Conservation (phyloP, 108 stramenopile genomes). For the Pseudonitzschia multistriata region DNA sequence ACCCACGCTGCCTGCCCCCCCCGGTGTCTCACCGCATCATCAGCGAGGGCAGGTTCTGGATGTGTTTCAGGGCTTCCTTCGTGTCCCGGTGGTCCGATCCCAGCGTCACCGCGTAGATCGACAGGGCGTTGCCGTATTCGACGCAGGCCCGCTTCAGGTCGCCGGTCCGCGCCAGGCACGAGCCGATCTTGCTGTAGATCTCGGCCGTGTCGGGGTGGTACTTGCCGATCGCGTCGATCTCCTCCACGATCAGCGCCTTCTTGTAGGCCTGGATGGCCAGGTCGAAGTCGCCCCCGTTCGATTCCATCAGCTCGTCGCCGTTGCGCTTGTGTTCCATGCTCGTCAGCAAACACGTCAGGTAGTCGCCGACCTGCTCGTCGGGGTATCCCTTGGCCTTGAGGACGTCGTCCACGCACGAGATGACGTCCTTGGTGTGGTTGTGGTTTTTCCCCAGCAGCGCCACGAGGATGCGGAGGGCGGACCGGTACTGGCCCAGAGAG, state of each 20-base stretch:
- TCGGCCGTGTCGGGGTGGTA: conserved; percentile 44
- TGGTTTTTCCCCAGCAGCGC: conserved; percentile 40
- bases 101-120: conserved; percentile 37
- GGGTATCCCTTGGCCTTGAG: conserved; percentile 37
- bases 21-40: conserved; percentile 22
- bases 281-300: conserved; percentile 31
- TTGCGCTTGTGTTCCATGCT: conserved; percentile 41
- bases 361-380: conserved; percentile 25
- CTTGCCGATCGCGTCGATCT: conserved; percentile 26
- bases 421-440: conserved; percentile 45
- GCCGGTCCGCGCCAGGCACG: conserved; percentile 28
- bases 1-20: too few relatives aligned
- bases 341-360: conserved; percentile 28
- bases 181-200: conserved; percentile 38
- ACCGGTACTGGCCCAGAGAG: conserved; percentile 38
- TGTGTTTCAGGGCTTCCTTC: conserved; percentile 32
- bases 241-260: conserved; percentile 36
- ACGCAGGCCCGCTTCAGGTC: conserved; percentile 33
- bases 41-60: conserved; percentile 35
- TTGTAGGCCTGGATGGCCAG: conserved; percentile 37
- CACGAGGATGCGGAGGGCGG: conserved; percentile 35
- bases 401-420: conserved; percentile 42
- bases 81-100: conserved; percentile 42
- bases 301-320: conserved; percentile 31
- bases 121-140: conserved; percentile 42